Conservation (phyloP, 306 rosid species). For the Rosa chinensis region DNA sequence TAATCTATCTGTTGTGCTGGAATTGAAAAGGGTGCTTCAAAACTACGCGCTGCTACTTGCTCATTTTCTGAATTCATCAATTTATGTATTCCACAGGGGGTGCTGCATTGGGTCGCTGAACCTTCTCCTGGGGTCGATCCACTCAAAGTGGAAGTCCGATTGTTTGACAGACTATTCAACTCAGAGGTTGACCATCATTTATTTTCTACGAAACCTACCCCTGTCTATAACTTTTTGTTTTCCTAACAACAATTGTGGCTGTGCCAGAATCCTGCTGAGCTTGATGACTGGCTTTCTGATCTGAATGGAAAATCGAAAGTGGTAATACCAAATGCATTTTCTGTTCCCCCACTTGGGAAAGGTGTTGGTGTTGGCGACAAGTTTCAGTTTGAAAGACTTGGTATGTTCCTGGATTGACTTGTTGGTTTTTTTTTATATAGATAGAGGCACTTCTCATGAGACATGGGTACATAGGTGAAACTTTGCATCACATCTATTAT, state of each 20-base stretch:
- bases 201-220: neutral
- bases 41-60: neutral
- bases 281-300: conserved; percentile 89
- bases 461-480: neutral
- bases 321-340: conserved; percentile 62
- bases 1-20: neutral
- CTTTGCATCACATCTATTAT: neutral
- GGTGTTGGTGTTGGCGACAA: conserved; percentile 62
- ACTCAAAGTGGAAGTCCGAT: conserved; percentile 77
- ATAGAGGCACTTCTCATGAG: conserved; percentile 8
- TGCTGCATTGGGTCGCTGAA: conserved; percentile 92
- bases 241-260: neutral
- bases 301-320: conserved; percentile 75
- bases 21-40: conserved; percentile 14
- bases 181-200: conserved; percentile 68
- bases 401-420: conserved; percentile 39
- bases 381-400: conserved; percentile 96
- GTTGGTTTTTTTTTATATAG: neutral
- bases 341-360: conserved; percentile 44
- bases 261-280: conserved; percentile 89
- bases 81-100: conserved; percentile 57
- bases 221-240: neutral
- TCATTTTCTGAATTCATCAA: neutral
- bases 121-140: conserved; percentile 88
- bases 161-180: conserved; percentile 80